These are phyloP conservation scores for Penicillium rolfsii DNA, from an alignment of 2,329 filamentous ascomycete species.

Conservation along the genomic window DNA sequence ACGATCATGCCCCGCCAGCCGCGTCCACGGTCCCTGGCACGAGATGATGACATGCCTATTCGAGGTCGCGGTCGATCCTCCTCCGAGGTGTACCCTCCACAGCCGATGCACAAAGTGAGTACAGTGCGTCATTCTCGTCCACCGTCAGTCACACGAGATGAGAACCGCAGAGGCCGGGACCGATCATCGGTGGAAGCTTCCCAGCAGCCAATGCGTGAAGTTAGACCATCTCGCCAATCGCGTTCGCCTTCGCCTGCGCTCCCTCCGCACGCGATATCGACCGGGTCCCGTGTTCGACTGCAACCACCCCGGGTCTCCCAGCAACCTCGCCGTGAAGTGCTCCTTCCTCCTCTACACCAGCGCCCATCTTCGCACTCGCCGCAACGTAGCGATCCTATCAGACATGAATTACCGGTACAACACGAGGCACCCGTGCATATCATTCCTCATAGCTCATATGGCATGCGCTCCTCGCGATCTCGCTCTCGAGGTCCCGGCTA, in stretches of 20 bases:
- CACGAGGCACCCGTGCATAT: constrained; percentile 8
- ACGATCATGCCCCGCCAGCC: neutral
- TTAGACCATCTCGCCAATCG: constrained; percentile 2
- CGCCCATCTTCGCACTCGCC: neutral
- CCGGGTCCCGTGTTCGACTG: constrained; percentile 1
- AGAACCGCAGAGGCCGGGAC: neutral
- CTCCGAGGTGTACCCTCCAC: constrained; percentile 10
- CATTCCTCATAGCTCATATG: constrained; percentile 14
- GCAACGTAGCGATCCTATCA: neutral
- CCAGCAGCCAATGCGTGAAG: constrained; percentile 11
- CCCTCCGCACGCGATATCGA: neutral
- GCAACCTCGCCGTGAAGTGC: neutral
- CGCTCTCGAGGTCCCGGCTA: constrained; percentile 20
- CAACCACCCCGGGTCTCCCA: neutral
- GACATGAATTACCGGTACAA: constrained; percentile 5
- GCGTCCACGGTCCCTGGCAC: constrained; percentile 1
- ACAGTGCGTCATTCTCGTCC: constrained; percentile 8
- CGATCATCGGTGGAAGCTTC: neutral
- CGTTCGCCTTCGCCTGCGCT: constrained; percentile 12
- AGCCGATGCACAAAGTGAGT: constrained; percentile 8
- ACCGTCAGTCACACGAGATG: constrained; percentile 7
- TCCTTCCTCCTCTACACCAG: neutral
- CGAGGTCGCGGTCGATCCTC: neutral
- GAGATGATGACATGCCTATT: neutral
- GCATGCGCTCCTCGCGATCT: constrained; percentile 8